These are phyloP conservation scores for Blepharisma japonicum DNA, from an alignment of 73 alveolate species.

Conservation along the genomic window DNA sequence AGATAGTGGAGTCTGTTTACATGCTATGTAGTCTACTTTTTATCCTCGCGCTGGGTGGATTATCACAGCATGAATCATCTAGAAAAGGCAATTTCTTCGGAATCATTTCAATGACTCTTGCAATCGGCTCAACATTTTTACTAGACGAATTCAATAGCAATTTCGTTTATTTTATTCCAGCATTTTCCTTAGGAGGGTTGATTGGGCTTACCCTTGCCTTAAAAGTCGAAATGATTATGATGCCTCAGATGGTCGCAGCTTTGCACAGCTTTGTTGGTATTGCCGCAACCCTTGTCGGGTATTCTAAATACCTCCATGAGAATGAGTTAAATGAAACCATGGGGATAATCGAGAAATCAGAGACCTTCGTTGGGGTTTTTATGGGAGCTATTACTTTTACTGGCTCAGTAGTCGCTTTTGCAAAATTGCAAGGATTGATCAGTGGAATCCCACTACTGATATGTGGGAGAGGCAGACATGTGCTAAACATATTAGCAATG, in stretches of 20 bases:
- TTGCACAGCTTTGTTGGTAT: conserved; percentile 68
- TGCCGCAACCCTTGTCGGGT: conserved; percentile 64
- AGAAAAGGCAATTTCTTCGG: conserved; percentile 58
- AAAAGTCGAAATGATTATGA: conserved; percentile 11
- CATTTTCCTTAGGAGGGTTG: conserved; percentile 6
- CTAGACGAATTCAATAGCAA: background rate
- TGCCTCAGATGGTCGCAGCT: conserved; percentile 55
- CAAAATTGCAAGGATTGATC: conserved; percentile 42
- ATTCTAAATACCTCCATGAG: conserved; percentile 50
- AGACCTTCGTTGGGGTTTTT: conserved; percentile 3
- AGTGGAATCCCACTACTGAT: background rate
- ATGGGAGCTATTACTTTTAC: conserved; percentile 57
- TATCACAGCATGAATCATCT: conserved; percentile 46
- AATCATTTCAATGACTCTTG: conserved; percentile 37
- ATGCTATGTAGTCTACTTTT: conserved; percentile 34
- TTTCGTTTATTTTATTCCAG: conserved; percentile 24
- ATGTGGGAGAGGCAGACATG: conserved; percentile 18
- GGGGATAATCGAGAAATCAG: background rate
- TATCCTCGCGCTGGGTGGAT: conserved; percentile 52
- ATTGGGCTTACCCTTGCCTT: conserved; percentile 12
- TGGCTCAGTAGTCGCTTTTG: conserved; percentile 69
- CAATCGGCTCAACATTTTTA: conserved; percentile 1
- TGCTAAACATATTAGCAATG: background rate
- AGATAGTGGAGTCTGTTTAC: conserved; percentile 19
- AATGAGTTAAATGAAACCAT: background rate